Percentiles rank a stretch among this genome's conserved stretches.
These are phyloP conservation scores for Eucalyptus guilfoylei DNA, from an alignment of 345 rosid species.

Conservation along the genomic window DNA sequence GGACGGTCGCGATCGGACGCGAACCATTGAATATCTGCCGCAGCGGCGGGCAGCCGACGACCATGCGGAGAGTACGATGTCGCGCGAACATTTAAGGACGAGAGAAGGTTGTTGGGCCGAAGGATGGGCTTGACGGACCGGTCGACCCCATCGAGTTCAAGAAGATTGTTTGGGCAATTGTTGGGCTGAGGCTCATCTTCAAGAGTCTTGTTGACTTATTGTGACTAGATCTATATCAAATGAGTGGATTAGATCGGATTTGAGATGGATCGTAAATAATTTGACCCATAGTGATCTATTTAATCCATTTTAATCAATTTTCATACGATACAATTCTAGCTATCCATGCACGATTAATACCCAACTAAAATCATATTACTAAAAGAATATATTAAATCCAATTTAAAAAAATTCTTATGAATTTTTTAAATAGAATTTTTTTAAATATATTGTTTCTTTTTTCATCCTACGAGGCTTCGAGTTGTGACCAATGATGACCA, in stretches of 20 bases:
- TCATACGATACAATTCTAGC: no score
- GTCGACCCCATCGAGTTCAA: neutral
- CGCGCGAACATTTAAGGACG: neutral
- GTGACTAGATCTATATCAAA: rapidly evolving
- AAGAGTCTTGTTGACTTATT: rapidly evolving
- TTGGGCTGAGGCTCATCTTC: neutral
- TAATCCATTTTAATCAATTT: rapidly evolving
- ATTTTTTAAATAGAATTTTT: no score
- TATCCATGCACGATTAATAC: rapidly evolving
- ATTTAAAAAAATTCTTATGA: no score
- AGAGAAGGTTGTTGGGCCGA: neutral
- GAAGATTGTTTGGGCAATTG: neutral
- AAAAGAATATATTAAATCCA: no score
- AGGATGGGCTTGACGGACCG: neutral
- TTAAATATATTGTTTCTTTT: no score
- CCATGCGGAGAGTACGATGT: neutral
- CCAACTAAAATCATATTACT: rapidly evolving
- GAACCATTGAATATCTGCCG: neutral
- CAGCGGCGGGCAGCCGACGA: neutral
- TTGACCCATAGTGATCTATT: no score
- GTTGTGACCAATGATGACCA: no score
- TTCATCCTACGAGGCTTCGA: rapidly evolving
- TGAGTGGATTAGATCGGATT: rapidly evolving
- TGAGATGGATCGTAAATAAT: rapidly evolving
- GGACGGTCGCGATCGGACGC: neutral